Evolutionary conservation across 495 filamentous ascomycete species (phyloP), one percentile per base, ranked within the genome.

Genomic region (Platismatia glauca): DNA sequence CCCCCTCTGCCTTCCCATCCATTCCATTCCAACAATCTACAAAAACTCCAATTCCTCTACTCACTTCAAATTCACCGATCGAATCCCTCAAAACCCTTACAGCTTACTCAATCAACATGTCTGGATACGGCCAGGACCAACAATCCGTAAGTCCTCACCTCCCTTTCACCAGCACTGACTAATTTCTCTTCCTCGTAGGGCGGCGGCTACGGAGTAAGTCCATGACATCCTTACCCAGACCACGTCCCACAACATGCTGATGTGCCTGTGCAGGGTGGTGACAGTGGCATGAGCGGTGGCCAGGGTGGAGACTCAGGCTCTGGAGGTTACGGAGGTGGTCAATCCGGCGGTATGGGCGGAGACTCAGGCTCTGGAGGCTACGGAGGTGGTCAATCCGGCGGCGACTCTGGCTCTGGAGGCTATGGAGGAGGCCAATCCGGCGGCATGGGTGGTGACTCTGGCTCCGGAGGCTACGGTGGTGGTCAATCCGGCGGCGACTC

Each of bases 371-470:
- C 55, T 27, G 65, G 55, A 29, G 59, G 67, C 31, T 67, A 62
- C 2, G 44, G 56, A 29, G 64, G 65, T 55, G 44, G 65, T 46
- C 56, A 44, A 24, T 57, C 61, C n/a, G 59, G 57, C 27, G 52
- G 61, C 59, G 46, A 62, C 57, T 66, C 63, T 44, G 67, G 65
- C 53, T 67, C 68, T 33, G 68, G 68, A 43, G 62, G 57, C 44
- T 61, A 64, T 46, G 65, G 66, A 16, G 57, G 80, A 78, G 69
- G 75, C 69, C 75, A 77, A 35, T 35, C 34, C 57, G 66, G 59
- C 39, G 67, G n/a, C n/a, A n/a, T n/a, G n/a, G n/a, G n/a, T n/a
- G n/a, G 29, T 64, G 68, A 61, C 43, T 57, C 50, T 22, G 68
- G 70, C 7, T 59, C 61, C 8, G 66, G 67, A 29, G 58, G 58